phyloP scores from a whole-genome alignment of 257 asterid genomes.

The Eustoma russellianum region DNA sequence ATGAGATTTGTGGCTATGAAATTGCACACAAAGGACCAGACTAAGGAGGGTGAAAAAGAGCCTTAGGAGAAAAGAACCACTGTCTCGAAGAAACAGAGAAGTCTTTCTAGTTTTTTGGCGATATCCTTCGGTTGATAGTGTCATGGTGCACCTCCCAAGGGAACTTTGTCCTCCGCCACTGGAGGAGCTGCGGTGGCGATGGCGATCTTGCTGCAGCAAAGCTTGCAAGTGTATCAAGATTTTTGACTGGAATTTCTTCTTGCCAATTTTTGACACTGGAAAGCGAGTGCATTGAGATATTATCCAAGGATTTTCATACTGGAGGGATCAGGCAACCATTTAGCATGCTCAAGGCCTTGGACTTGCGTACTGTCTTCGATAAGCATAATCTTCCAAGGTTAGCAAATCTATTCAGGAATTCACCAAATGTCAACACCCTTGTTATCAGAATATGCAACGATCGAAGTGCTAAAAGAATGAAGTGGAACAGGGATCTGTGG shows the following conservation, averaged over 20 bases:
- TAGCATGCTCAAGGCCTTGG: constrained; percentile 42
- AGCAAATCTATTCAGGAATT: constrained; percentile 43
- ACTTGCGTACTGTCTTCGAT: constrained; percentile 43
- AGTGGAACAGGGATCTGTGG: constrained; percentile 60
- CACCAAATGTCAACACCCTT: constrained; percentile 47
- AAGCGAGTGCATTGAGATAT: constrained; percentile 54
- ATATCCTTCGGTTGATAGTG: too few species aligned
- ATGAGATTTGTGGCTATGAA: too few species aligned
- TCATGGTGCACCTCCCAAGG: too few species aligned
- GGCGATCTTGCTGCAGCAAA: constrained; percentile 30
- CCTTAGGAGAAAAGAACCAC: too few species aligned
- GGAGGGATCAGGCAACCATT: constrained; percentile 37
- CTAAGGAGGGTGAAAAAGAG: too few species aligned
- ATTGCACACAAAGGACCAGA: too few species aligned
- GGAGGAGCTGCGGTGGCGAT: too few species aligned
- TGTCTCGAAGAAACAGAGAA: too few species aligned
- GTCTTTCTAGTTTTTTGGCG: too few species aligned
- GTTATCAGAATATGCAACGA: constrained; percentile 36
- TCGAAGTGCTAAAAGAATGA: constrained; percentile 35
- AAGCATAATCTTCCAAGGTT: constrained; percentile 50
- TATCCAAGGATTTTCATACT: constrained; percentile 35
- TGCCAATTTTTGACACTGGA: constrained; percentile 48
- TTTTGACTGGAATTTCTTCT: constrained; percentile 49
- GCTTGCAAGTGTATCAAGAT: constrained; percentile 36
- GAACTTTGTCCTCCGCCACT: too few species aligned